Evolutionary conservation across 495 filamentous ascomycete species (phyloP), one percentile per base, ranked within the genome.

Genomic region (Neurospora sp.): DNA sequence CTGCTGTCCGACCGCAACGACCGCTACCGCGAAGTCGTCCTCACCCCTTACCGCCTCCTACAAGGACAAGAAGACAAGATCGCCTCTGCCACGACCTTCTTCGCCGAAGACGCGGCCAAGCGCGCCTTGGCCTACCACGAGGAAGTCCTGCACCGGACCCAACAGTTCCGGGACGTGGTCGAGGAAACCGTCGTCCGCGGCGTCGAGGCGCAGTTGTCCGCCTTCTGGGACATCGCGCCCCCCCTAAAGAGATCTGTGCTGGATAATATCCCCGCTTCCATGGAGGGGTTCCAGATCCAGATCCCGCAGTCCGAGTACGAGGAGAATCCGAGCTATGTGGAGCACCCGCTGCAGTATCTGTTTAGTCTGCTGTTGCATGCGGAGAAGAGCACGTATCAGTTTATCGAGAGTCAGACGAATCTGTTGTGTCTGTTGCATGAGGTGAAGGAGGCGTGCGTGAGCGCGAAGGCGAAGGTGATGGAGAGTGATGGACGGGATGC

Each of bases 141-240:
- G 35, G 89, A 91, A 44, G 86, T 88, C 3, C 84, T 93, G 18
- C 82, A 87, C 69, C 91, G 96, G 12, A 89, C 91, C 31, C 88
- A 93, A 71, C 89, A 92, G 31, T 97, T 98, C 80, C 83, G 92
- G 71, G 86, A 88, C 40, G 89, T 95, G 20, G 90, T 98, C 39
- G 94, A 97, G 80, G 87, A 89, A 77, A 96, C 95, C 71, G 93
- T 96, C 35, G 87, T 89, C 4, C 90, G 94, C 5, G 96, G 94
- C 5, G 93, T 98, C 18, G 95, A 98, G 79, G 87, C 92, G 39
- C 96, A 98, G 80, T 87, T 97, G 0, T 92, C 89, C 18, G 94
- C 94, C 4, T 99, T 98, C 82, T 99, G 96, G 96, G 96, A 99
- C 77, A 97, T 98, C 75, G 96, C 94, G 0, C 96, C 96, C 1